Conservation (phyloP, 495 filamentous ascomycete genomes). For the Aspergillus coremiiformis region DNA sequence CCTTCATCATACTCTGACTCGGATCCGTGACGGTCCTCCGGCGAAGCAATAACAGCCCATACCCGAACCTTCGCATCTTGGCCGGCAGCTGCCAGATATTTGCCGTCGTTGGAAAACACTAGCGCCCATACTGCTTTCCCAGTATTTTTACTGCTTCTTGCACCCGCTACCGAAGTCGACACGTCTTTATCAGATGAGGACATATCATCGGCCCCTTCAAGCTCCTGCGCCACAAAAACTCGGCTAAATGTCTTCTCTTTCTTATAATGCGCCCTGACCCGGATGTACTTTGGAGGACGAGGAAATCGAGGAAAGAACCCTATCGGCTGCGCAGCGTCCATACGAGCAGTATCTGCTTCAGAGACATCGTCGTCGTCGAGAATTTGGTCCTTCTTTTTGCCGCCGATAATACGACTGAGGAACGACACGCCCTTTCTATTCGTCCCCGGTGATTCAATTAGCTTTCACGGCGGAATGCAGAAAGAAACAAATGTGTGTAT, state of each 20-base stretch:
- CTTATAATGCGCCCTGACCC: constrained; percentile 73
- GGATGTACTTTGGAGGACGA: constrained; percentile 85
- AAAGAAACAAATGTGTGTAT: neutral
- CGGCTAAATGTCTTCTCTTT: constrained; percentile 75
- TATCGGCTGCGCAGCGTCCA: constrained; percentile 74
- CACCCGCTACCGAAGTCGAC: constrained; percentile 23
- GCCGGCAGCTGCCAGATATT: constrained; percentile 81
- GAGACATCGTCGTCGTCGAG: constrained; percentile 59
- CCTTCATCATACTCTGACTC: constrained; percentile 62
- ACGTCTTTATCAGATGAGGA: constrained; percentile 21
- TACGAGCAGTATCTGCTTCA: constrained; percentile 61
- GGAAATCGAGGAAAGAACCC: constrained; percentile 85
- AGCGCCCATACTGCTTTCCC: constrained; percentile 75
- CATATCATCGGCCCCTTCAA: constrained; percentile 34
- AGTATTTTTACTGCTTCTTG: constrained; percentile 29
- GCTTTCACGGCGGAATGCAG: constrained; percentile 1
- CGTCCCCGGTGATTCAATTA: neutral
- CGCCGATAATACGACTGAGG: constrained; percentile 78
- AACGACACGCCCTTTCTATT: constrained; percentile 81
- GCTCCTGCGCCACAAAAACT: constrained; percentile 85
- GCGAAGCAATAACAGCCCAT: constrained; percentile 80
- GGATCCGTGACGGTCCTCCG: constrained; percentile 65
- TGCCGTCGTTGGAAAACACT: constrained; percentile 89
- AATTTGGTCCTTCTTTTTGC: constrained; percentile 57
- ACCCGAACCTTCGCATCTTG: constrained; percentile 81